Conservation (phyloP, 2,329 filamentous ascomycete genomes). For the Coniochaeta sp. region DNA sequence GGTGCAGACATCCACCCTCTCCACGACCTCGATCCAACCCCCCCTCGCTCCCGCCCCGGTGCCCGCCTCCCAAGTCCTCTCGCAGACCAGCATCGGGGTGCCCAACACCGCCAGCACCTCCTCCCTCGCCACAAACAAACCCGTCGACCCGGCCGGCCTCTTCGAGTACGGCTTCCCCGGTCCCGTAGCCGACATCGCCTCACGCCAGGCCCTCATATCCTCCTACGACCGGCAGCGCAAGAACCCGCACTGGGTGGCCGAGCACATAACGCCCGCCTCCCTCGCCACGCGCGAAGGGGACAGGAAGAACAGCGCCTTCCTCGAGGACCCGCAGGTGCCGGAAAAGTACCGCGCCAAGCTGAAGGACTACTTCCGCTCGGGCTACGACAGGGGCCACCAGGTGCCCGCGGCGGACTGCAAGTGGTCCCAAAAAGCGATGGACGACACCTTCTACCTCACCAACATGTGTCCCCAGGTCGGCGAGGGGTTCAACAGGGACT, state of each 20-base stretch:
- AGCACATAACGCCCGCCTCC: slow-evolving; percentile 91
- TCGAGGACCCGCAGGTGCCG: slow-evolving; percentile 75
- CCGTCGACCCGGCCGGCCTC: slow-evolving; percentile 68
- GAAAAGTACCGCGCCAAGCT: slow-evolving; percentile 82
- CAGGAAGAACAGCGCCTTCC: slow-evolving; percentile 74
- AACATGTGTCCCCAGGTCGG: slow-evolving; percentile 99
- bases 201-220: slow-evolving; percentile 70
- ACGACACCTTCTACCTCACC: slow-evolving; percentile 84
- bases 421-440: slow-evolving; percentile 91
- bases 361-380: slow-evolving; percentile 89
- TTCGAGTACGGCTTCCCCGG: slow-evolving; percentile 90
- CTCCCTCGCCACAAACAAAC: slow-evolving; percentile 27
- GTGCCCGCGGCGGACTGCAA: slow-evolving; percentile 94
- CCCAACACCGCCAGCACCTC: slow-evolving; percentile 16
- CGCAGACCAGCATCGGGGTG: slow-evolving; percentile 20
- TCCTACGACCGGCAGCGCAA: slow-evolving; percentile 84
- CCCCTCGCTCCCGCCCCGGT: slow-evolving; percentile 25
- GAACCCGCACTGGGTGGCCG: slow-evolving; percentile 91
- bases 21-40: slow-evolving; percentile 20
- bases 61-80: slow-evolving; percentile 53
- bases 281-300: slow-evolving; percentile 70
- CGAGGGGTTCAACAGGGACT: slow-evolving; percentile 97
- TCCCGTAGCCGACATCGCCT: slow-evolving; percentile 75
- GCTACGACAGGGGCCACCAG: slow-evolving; percentile 94
- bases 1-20: slow-evolving; percentile 24